Conservation (phyloP, 176 grass and related monocot species). For the Avena eriantha region DNA sequence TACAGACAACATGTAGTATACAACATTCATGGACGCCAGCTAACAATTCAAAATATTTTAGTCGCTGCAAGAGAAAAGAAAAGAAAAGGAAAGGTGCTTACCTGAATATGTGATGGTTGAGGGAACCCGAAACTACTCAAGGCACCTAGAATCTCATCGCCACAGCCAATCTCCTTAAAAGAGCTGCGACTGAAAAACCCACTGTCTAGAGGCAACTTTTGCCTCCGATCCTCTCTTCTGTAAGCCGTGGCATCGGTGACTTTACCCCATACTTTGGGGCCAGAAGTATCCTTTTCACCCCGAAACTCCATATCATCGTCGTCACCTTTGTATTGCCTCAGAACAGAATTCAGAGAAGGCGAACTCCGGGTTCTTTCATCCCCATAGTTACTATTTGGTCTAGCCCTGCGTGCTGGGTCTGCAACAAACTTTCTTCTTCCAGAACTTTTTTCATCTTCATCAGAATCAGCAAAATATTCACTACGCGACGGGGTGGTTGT, state of each 20-base stretch:
- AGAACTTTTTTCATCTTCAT: slow-evolving; percentile 20
- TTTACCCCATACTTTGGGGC: slow-evolving; percentile 58
- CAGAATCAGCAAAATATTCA: neutral
- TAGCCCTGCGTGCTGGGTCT: neutral
- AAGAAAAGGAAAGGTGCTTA: slow-evolving; percentile 24
- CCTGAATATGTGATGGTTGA: slow-evolving; percentile 93
- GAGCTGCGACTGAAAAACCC: slow-evolving; percentile 84
- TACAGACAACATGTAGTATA: neutral
- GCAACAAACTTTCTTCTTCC: slow-evolving; percentile 22
- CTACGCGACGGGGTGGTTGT: neutral
- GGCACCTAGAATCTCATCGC: slow-evolving; percentile 57
- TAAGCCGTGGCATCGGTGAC: slow-evolving; percentile 38
- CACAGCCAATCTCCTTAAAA: slow-evolving; percentile 79
- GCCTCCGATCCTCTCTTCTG: slow-evolving; percentile 30
- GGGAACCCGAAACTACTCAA: slow-evolving; percentile 64
- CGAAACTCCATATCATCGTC: neutral
- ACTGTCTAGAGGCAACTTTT: slow-evolving; percentile 47
- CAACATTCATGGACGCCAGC: neutral
- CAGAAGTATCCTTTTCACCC: slow-evolving; percentile 25
- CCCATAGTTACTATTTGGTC: slow-evolving; percentile 9
- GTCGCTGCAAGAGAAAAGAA: neutral
- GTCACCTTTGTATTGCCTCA: slow-evolving; percentile 30
- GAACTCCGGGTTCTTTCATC: slow-evolving; percentile 15
- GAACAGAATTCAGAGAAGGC: slow-evolving; percentile 44
- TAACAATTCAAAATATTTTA: neutral